Base-by-base conservation (phyloP, 495 filamentous ascomycete genomes). In the Tuber microsphaerosporum region DNA sequence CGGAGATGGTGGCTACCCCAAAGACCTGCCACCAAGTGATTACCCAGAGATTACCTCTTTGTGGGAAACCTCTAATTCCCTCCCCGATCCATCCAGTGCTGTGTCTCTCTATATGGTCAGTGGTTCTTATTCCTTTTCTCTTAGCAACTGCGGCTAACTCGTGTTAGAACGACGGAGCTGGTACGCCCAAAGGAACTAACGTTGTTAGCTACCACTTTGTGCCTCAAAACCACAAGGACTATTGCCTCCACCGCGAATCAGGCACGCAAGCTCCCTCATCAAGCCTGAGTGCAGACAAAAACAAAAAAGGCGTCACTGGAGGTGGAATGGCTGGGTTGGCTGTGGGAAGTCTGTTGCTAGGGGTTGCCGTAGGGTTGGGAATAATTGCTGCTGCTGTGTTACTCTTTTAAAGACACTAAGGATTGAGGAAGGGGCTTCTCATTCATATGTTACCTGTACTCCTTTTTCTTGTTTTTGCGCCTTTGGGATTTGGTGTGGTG, bases 1-100 rank as follows among this genome's bases (percentile, higher is more conserved):
- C 26, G 94, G 92, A 72, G 86, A 93, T 80, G 94, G 94, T 79
- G 90, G 92, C 71, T 93, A 91, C 86, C 91, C 92, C 82, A 82
- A 87, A 72, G 90, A 86, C 70, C 91, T 92, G 51, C 84, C 87
- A 45, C 84, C 92, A 34, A 88, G 85, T 78, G 81, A 85, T 16
- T 98, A 94, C 86, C 94, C 94, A 0, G 84, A 85, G 31, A 84
- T 89, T 79, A 89, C 90, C 77, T 83, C 84, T 65, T 89, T 88
- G 80, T 97, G 94, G 93, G 87, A 94, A 61, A 91, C 97, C 56
- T 87, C 86, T 76, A 86, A 90, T 74, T 81, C 85, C 41, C 90
- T 98, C 16, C 94, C 94, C 3, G 88, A 89, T 61, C 91, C 97
- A 31, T 94, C 94, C 8, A 81, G 84, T 0, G 87, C 84, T 31